Evolutionary conservation across 495 filamentous ascomycete species (phyloP).

Genomic region (Daldinia childiae): DNA sequence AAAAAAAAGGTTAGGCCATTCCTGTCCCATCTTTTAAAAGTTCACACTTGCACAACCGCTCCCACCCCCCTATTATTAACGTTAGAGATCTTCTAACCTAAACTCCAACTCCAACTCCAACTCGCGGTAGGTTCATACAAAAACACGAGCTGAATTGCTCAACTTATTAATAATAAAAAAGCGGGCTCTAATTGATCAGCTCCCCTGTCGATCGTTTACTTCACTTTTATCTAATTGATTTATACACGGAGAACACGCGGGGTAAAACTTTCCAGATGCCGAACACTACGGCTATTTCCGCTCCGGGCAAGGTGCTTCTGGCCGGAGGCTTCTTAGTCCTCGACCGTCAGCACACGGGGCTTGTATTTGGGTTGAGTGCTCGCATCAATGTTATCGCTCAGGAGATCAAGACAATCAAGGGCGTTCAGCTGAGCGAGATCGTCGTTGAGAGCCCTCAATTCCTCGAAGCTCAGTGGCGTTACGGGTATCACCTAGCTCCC

Average conservation of each 20-base stretch:
- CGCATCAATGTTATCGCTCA: constrained; percentile 87
- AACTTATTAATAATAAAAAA: neutral
- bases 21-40: neutral
- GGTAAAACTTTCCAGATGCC: constrained; percentile 40
- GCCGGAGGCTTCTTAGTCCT: constrained; percentile 96
- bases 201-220: constrained; percentile 39
- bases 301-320: constrained; percentile 94
- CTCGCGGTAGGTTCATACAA: neutral
- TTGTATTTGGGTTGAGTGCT: constrained; percentile 94
- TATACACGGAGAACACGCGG: constrained; percentile 22
- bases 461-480: constrained; percentile 83
- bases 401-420: constrained; percentile 65
- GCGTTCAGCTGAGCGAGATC: constrained; percentile 71
- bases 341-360: constrained; percentile 84
- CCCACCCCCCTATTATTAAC: constrained; percentile 7
- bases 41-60: neutral
- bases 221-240: too few species aligned
- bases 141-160: neutral
- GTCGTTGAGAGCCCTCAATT: constrained; percentile 94
- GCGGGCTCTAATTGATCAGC: neutral
- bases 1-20: constrained; percentile 8
- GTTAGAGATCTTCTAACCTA: constrained; percentile 10
- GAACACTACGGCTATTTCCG: constrained; percentile 72
- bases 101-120: constrained; percentile 7
- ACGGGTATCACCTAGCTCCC: constrained; percentile 73